Percentiles rank a stretch among this genome's conserved stretches.
Evolutionary conservation across 2,329 filamentous ascomycete genomes (phyloP).

Genomic region (Sporothrix humicola): DNA sequence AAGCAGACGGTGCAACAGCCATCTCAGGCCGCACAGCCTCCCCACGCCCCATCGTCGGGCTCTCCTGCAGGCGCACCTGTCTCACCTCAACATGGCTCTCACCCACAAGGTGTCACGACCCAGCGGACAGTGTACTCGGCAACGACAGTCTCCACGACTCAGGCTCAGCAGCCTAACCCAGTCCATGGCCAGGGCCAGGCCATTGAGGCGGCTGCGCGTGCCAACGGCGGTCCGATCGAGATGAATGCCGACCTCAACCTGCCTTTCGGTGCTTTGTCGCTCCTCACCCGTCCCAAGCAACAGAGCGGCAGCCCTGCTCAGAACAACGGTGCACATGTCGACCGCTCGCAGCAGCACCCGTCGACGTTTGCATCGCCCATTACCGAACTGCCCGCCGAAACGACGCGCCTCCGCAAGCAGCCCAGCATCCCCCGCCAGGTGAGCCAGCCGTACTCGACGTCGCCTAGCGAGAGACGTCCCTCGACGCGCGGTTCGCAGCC

Average conservation of each 20-base stretch:
- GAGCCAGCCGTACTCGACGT: conserved; percentile 22
- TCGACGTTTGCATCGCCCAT: conserved; percentile 22
- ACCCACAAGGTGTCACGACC: not conserved
- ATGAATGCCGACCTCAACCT: conserved; percentile 49
- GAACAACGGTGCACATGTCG: not conserved
- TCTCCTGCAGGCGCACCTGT: conserved; percentile 1
- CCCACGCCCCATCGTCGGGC: not conserved
- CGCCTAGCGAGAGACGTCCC: conserved; percentile 27
- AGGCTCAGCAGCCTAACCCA: not conserved
- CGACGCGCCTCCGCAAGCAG: conserved; percentile 16
- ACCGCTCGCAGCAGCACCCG: conserved; percentile 8
- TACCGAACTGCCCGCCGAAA: conserved; percentile 29
- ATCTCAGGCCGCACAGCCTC: not conserved
- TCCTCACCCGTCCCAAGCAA: conserved; percentile 47
- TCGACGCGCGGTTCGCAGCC: conserved; percentile 26
- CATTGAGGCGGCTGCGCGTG: conserved; percentile 41
- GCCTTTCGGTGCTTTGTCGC: conserved; percentile 49
- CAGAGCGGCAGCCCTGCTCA: not conserved
- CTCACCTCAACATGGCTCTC: not conserved
- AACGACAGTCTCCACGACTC: conserved; percentile 30
- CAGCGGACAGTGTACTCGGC: conserved; percentile 27
- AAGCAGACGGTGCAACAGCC: conserved; percentile 43
- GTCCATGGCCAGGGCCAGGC: conserved; percentile 3
- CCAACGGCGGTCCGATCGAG: conserved; percentile 44
- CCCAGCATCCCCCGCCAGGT: conserved; percentile 19